phyloP scores from a whole-genome alignment of 805 yeast species.

The Kodamaea laetipori region DNA sequence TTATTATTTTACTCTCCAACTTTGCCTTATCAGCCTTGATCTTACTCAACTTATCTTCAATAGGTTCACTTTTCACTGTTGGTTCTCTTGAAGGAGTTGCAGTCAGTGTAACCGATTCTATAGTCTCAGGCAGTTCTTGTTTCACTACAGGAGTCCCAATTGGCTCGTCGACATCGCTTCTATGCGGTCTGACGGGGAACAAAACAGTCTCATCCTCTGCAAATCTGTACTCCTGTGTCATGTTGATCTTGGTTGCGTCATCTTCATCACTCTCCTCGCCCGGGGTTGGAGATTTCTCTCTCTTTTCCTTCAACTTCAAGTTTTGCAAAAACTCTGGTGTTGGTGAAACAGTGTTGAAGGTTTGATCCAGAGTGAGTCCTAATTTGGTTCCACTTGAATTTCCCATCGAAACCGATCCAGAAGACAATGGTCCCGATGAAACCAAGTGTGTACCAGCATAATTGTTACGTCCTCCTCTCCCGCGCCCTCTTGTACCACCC shows the following conservation, averaged over 20 bases:
- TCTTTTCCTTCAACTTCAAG: slow-evolving; percentile 34
- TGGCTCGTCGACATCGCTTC: slow-evolving; percentile 46
- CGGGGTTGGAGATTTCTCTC: slow-evolving; percentile 19
- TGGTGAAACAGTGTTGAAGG: slow-evolving; percentile 36
- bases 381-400: slow-evolving; percentile 27
- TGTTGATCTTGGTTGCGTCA: slow-evolving; percentile 53
- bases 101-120: slow-evolving; percentile 15
- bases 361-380: slow-evolving; percentile 32
- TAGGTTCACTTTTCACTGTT: slow-evolving; percentile 33
- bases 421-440: slow-evolving; percentile 71
- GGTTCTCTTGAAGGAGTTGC: slow-evolving; percentile 17
- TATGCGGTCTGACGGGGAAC: slow-evolving; percentile 71
- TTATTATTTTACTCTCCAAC: slow-evolving; percentile 31
- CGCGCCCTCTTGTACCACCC: slow-evolving; percentile 24
- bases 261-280: slow-evolving; percentile 37
- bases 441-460: slow-evolving; percentile 62
- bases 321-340: slow-evolving; percentile 45
- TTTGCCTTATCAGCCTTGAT: slow-evolving; percentile 29
- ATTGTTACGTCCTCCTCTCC: slow-evolving; percentile 36
- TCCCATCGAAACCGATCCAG: slow-evolving; percentile 57
- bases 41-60: slow-evolving; percentile 29
- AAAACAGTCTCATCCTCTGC: slow-evolving; percentile 55
- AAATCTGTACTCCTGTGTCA: slow-evolving; percentile 60
- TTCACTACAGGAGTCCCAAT: slow-evolving; percentile 12
- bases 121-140: neutral